A percentile compares a stretch with the other conserved stretches of the same genome.
These are phyloP conservation scores for Talaromyces rugulosus DNA, from an alignment of 2,329 filamentous ascomycete genomes.

Conservation along the genomic window DNA sequence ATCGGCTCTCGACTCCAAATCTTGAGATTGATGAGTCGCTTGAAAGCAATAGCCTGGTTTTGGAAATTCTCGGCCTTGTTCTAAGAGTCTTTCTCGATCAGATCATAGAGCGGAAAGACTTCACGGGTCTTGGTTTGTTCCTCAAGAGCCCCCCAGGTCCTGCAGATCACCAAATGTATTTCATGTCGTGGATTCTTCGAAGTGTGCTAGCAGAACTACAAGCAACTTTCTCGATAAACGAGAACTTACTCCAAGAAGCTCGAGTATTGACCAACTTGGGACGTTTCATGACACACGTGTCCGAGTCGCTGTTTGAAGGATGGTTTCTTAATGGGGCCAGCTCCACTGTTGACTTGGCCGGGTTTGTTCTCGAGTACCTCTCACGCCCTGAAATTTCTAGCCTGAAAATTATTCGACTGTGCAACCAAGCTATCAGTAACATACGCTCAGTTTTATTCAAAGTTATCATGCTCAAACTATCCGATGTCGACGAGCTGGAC, in stretches of 20 bases:
- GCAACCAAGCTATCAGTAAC: conserved; percentile 72
- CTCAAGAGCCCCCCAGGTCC: conserved; percentile 88
- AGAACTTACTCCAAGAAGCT: conserved; percentile 72
- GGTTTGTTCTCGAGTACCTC: conserved; percentile 80
- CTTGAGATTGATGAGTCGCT: conserved; percentile 41
- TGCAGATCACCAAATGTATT: conserved; percentile 90
- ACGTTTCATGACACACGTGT: conserved; percentile 73
- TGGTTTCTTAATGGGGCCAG: conserved; percentile 92
- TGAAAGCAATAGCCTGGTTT: conserved; percentile 66
- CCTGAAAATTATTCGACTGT: conserved; percentile 86
- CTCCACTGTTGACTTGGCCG: conserved; percentile 77
- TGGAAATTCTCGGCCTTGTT: conserved; percentile 72
- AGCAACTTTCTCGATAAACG: conserved; percentile 65
- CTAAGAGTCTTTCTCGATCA: conserved; percentile 81
- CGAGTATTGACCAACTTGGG: conserved; percentile 82
- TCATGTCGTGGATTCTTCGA: conserved; percentile 82
- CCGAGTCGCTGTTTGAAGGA: conserved; percentile 89
- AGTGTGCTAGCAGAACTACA: conserved; percentile 69
- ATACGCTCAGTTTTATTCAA: conserved; percentile 76
- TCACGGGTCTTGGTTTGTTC: conserved; percentile 79
- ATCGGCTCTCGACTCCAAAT: conserved; percentile 59
- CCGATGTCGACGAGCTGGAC: conserved; percentile 71
- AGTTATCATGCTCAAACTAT: conserved; percentile 74
- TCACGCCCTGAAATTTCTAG: conserved; percentile 76
- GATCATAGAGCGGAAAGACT: conserved; percentile 80